Evolutionary conservation across 2,329 filamentous ascomycete species (phyloP).

Genomic region (Xylaria arbuscula): DNA sequence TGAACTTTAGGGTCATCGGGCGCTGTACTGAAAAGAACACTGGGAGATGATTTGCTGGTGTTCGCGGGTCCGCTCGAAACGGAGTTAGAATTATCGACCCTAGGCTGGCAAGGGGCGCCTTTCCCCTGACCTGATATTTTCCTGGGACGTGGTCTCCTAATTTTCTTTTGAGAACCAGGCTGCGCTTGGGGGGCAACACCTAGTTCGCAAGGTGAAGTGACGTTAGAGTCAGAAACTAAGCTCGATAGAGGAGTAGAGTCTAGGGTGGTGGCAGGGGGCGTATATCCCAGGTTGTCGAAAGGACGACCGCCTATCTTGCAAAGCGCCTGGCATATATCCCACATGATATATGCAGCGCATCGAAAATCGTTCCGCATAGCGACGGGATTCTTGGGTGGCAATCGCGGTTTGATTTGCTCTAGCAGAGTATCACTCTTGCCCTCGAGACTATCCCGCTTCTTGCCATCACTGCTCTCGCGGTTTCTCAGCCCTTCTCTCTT

Average conservation of each 20-base stretch:
- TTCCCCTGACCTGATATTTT: constrained; percentile 17
- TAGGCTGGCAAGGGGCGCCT: not conserved
- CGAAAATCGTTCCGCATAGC: constrained; percentile 50
- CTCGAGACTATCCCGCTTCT: constrained; percentile 40
- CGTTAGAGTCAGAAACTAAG: constrained; percentile 36
- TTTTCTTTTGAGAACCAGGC: constrained; percentile 12
- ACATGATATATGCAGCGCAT: constrained; percentile 50
- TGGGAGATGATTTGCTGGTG: not conserved
- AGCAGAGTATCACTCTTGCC: constrained; percentile 42
- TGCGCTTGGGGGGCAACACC: not conserved
- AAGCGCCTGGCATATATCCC: constrained; percentile 50
- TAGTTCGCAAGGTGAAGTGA: not conserved
- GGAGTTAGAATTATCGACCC: not conserved
- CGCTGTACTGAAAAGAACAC: not conserved
- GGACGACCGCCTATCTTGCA: constrained; percentile 48
- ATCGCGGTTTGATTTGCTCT: constrained; percentile 40
- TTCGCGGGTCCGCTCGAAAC: not conserved
- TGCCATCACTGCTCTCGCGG: constrained; percentile 42
- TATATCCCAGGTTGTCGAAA: constrained; percentile 50
- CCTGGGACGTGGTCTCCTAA: constrained; percentile 19
- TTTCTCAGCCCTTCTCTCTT: constrained; percentile 45
- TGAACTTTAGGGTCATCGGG: not conserved
- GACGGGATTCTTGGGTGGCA: constrained; percentile 48
- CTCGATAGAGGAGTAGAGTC: constrained; percentile 48
- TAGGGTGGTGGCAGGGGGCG: constrained; percentile 53